Evolutionary conservation across 306 rosid genomes (phyloP), one percentile per base, ranked within the genome.

Genomic region (Dalbergia cultrata): DNA sequence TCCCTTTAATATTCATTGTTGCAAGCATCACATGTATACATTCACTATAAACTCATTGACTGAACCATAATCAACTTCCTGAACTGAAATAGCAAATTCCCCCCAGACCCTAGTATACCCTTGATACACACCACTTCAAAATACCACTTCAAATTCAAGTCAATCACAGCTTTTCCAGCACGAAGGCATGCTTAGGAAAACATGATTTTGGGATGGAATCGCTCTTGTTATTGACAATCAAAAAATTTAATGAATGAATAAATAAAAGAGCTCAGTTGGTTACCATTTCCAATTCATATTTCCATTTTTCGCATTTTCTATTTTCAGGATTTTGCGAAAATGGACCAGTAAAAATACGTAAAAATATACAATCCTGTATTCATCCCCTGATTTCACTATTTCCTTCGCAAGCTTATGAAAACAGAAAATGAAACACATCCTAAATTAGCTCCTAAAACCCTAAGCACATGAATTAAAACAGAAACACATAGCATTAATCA

Each of bases 401-500:
- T 26, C 31, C 22, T 21, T 21, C 22, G 3, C 3, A 26, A 26
- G 31, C 1, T 26, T 63, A 12, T 45, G 50, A 13, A 18, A 0
- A 62, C 14, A 74, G 35, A 45, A 19, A 26, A 26, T 26, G 3
- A 26, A 26, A 26, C 31, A 26, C 31, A 26, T 26, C 31, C 31
- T 19, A 50, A 50, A 39, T 50, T 60, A 79, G 26, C 31, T 14
- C 14, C 52, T 13, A 61, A 74, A 77, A 83, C 81, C 82, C 92
- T 80, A 80, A 63, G 35, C 44, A 39, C 8, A 52, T 7, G n/a
- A 76, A 76, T n/a, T 14, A 2, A 62, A 75, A n/a, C 39, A 53
- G 19, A 50, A 49, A 52, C 61, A 18, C 71, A 47, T 10, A 47
- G 12, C 53, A 43, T 41, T 73, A 6, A 70, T 43, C 11, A 14